phyloP scores from a whole-genome alignment of 2,329 filamentous ascomycete species.

The Teratosphaeria viscida region DNA sequence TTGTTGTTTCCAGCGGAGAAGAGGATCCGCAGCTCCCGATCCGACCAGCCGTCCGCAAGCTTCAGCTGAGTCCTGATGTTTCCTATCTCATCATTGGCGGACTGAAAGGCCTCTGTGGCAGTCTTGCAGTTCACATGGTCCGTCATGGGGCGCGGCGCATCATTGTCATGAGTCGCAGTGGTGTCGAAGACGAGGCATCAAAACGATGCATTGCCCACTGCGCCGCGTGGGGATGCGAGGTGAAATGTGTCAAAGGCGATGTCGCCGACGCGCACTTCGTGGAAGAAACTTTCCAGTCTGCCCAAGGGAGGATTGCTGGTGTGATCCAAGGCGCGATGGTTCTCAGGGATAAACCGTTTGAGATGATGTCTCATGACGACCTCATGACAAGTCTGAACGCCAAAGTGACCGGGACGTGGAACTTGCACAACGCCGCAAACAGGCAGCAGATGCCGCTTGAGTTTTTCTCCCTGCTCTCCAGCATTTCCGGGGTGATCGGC shows the following conservation, averaged over 20 bases:
- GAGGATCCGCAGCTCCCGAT: not conserved
- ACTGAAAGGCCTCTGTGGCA: not conserved
- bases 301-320: slow-evolving; percentile 7
- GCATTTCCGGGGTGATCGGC: slow-evolving; percentile 45
- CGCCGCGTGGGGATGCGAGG: not conserved
- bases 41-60: no score
- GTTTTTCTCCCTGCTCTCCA: slow-evolving; percentile 45
- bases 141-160: not conserved
- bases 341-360: not conserved
- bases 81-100: not conserved
- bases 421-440: not conserved
- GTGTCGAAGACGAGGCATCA: not conserved
- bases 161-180: not conserved
- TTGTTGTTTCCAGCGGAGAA: no score
- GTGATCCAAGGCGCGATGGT: not conserved
- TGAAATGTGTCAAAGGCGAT: not conserved
- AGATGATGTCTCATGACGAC: not conserved
- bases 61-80: not conserved
- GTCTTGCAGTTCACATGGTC: not conserved
- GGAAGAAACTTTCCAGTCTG: not conserved
- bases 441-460: slow-evolving; percentile 37
- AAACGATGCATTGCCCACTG: not conserved
- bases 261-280: not conserved
- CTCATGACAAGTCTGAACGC: not conserved
- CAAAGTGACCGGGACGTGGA: not conserved